These are phyloP conservation scores for Rhynchosporium graminicola DNA, from an alignment of 2,329 filamentous ascomycete genomes.

Conservation along the genomic window DNA sequence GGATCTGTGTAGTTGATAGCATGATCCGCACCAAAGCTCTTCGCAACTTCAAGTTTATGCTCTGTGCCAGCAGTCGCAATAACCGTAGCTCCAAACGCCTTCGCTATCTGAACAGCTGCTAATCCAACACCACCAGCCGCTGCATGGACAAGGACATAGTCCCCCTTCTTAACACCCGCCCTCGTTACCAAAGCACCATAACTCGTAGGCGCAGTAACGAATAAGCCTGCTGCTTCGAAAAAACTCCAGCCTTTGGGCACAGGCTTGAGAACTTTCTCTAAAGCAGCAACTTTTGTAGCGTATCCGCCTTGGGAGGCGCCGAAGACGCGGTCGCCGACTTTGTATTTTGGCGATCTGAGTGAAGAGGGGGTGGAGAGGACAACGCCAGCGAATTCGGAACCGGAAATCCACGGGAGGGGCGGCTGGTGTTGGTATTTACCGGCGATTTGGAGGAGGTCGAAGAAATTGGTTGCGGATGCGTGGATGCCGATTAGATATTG, in stretches of 20 bases:
- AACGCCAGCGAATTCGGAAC: slow-evolving; percentile 82
- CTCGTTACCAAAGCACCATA: slow-evolving; percentile 81
- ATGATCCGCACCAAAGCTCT: slow-evolving; percentile 81
- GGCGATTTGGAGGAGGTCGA: slow-evolving; percentile 91
- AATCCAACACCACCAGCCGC: slow-evolving; percentile 90
- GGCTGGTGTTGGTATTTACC: slow-evolving; percentile 96
- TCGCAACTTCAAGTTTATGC: slow-evolving; percentile 78
- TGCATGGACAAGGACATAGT: slow-evolving; percentile 87
- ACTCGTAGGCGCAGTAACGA: slow-evolving; percentile 88
- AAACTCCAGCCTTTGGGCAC: slow-evolving; percentile 82
- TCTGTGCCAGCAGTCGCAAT: slow-evolving; percentile 84
- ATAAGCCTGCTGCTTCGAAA: slow-evolving; percentile 81
- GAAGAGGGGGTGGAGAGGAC: slow-evolving; percentile 66
- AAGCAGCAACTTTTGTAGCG: slow-evolving; percentile 70
- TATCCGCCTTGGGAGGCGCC: slow-evolving; percentile 59
- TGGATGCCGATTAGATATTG: slow-evolving; percentile 88
- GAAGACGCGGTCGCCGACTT: slow-evolving; percentile 23
- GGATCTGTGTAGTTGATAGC: slow-evolving; percentile 72
- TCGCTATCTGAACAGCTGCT: slow-evolving; percentile 90
- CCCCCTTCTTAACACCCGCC: slow-evolving; percentile 74
- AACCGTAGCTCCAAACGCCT: slow-evolving; percentile 88
- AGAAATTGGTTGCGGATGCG: slow-evolving; percentile 91
- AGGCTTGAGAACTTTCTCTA: slow-evolving; percentile 67
- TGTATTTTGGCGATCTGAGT: slow-evolving; percentile 32
- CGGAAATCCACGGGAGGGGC: slow-evolving; percentile 80